phyloP scores from a whole-genome alignment of 2,329 filamentous ascomycete genomes.

The Drechslerella coelobrocha region DNA sequence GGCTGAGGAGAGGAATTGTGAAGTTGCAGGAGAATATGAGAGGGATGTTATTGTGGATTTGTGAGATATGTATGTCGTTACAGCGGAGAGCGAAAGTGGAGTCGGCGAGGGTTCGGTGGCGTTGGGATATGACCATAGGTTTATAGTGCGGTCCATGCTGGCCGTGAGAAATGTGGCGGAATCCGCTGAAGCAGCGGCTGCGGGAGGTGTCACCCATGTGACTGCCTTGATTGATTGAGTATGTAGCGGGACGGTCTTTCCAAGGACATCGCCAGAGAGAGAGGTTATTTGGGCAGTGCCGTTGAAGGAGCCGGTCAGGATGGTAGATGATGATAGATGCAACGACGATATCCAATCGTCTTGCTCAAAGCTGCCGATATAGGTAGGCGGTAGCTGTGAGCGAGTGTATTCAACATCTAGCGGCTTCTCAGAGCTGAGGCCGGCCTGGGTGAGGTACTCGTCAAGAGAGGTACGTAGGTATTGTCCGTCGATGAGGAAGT shows the following conservation, averaged over 20 bases:
- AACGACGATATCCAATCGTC: conserved; percentile 95
- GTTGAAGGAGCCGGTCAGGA: conserved; percentile 94
- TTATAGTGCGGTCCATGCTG: conserved; percentile 81
- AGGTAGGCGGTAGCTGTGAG: conserved; percentile 84
- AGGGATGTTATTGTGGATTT: conserved; percentile 47
- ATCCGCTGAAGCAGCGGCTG: conserved; percentile 65
- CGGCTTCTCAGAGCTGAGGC: conserved; percentile 85
- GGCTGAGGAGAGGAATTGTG: conserved; percentile 83
- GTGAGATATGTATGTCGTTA: conserved; percentile 46
- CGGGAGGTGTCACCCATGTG: conserved; percentile 68
- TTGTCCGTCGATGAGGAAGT: conserved; percentile 93
- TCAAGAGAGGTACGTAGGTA: conserved; percentile 89
- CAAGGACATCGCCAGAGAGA: conserved; percentile 81
- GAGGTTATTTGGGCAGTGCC: conserved; percentile 89
- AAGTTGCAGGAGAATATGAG: conserved; percentile 64
- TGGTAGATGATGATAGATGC: conserved; percentile 67
- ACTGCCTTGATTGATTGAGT: conserved; percentile 79
- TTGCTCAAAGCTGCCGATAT: conserved; percentile 91
- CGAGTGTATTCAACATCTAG: conserved; percentile 91
- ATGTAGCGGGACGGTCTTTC: conserved; percentile 74
- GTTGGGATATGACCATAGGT: conserved; percentile 85
- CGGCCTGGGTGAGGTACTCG: conserved; percentile 84
- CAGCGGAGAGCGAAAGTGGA: conserved; percentile 70
- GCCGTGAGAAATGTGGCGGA: conserved; percentile 77
- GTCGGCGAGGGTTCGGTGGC: conserved; percentile 65